Evolutionary conservation across 2,329 filamentous ascomycete genomes (phyloP).

Genomic region (Neonectria hederae): DNA sequence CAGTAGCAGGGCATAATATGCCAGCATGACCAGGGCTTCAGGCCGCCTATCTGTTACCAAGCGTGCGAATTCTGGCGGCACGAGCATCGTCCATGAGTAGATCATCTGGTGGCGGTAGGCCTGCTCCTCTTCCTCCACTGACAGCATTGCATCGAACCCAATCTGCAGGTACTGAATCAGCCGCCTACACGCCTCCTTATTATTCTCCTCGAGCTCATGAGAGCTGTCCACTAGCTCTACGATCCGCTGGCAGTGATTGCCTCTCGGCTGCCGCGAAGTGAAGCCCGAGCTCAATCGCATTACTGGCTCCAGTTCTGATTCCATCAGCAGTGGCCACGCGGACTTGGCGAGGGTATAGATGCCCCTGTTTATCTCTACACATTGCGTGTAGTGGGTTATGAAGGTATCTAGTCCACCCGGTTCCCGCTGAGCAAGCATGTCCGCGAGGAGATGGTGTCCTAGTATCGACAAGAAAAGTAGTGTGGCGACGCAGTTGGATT

Average conservation of each 20-base stretch:
- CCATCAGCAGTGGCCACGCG: conserved; percentile 4
- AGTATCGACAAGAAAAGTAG: conserved; percentile 26
- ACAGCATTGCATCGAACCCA: conserved; percentile 19
- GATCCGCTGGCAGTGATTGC: conserved; percentile 5
- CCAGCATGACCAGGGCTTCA: conserved; percentile 11
- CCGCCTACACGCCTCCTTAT: conserved; percentile 3
- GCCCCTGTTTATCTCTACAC: conserved; percentile 23
- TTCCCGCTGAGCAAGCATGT: conserved; percentile 12
- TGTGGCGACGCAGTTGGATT: conserved; percentile 22
- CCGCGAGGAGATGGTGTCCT: conserved; percentile 25
- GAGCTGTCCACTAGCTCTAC: background rate
- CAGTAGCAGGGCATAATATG: conserved; percentile 25
- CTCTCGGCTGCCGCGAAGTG: background rate
- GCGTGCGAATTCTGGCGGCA: conserved; percentile 1
- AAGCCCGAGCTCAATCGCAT: conserved; percentile 16
- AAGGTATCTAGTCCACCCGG: background rate
- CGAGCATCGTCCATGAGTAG: conserved; percentile 30
- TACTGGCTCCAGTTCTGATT: conserved; percentile 17
- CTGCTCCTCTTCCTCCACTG: background rate
- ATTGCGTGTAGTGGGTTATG: conserved; percentile 14
- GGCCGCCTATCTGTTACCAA: conserved; percentile 9
- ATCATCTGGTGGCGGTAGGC: conserved; percentile 23
- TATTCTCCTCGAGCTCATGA: rapidly evolving
- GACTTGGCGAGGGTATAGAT: conserved; percentile 12
- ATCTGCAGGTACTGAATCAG: conserved; percentile 19